Percentiles rank a stretch among this genome's conserved stretches.
Evolutionary conservation across 441 rosid species (phyloP).

Genomic region (Adansonia madagascariensis): DNA sequence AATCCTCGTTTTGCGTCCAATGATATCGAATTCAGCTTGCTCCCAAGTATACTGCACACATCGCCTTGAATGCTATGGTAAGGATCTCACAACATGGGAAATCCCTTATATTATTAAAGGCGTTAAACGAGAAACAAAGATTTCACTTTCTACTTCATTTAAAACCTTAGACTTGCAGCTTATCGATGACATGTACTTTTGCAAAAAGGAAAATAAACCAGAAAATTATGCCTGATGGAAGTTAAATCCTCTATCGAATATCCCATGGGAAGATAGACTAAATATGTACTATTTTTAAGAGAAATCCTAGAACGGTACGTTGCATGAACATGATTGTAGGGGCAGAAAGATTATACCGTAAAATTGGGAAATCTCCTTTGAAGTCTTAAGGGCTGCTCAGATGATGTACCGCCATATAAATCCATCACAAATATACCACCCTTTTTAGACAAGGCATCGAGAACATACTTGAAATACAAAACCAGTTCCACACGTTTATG

Average conservation of each 20-base stretch:
- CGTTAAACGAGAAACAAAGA: not conserved
- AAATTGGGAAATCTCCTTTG: conserved; percentile 78
- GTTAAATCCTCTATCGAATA: conserved; percentile 8
- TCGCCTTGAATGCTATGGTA: not conserved
- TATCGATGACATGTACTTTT: not conserved
- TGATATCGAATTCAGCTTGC: conserved; percentile 85
- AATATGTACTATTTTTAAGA: not conserved
- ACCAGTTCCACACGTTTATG: conserved; percentile 72
- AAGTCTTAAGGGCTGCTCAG: conserved; percentile 73
- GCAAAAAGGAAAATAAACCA: not conserved
- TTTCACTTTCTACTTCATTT: not conserved
- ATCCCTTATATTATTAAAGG: not conserved
- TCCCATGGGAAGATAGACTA: not conserved
- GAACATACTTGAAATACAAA: conserved; percentile 72
- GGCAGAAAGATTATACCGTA: conserved; percentile 48
- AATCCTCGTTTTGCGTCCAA: conserved; percentile 78
- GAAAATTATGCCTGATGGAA: not conserved
- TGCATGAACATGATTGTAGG: conserved; percentile 6
- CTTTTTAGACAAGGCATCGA: conserved; percentile 56
- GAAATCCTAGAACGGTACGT: not conserved
- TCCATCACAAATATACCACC: conserved; percentile 86
- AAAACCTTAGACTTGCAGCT: not conserved
- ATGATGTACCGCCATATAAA: conserved; percentile 83
- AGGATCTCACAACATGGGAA: not conserved
- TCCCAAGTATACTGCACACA: conserved; percentile 79